These are phyloP conservation scores for Amyloporia xantha DNA, from an alignment of 768 basidiomycete genomes.

Conservation along the genomic window DNA sequence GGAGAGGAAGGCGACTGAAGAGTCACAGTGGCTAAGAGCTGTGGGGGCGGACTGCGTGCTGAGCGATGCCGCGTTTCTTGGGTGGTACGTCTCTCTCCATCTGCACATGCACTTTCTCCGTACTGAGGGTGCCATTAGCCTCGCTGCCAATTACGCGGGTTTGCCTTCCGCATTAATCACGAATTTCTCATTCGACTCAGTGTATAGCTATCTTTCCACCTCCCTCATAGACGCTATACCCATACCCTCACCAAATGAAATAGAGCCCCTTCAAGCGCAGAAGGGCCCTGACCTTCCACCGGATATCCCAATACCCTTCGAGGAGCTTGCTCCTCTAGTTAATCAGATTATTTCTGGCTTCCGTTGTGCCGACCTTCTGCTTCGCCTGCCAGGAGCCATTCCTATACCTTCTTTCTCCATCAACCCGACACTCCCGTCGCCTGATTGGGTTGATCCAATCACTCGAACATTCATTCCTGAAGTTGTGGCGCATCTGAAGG, in stretches of 20 bases:
- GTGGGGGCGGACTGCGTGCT: constrained; percentile 53
- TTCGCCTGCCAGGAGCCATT: constrained; percentile 66
- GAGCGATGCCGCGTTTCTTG: constrained; percentile 74
- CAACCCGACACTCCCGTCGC: constrained; percentile 50
- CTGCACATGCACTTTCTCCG: not conserved
- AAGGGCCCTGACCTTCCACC: constrained; percentile 27
- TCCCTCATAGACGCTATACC: constrained; percentile 35
- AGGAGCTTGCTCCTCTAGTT: constrained; percentile 52
- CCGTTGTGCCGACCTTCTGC: constrained; percentile 60
- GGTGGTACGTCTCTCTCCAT: constrained; percentile 50
- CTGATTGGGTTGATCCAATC: constrained; percentile 51
- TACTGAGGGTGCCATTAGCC: constrained; percentile 29
- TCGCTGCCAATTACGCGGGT: constrained; percentile 55
- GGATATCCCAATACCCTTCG: constrained; percentile 49
- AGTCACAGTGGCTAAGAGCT: constrained; percentile 50
- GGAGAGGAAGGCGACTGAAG: constrained; percentile 45
- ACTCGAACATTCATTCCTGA: constrained; percentile 39
- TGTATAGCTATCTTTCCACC: constrained; percentile 70
- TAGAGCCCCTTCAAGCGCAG: not conserved
- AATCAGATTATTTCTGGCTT: constrained; percentile 60
- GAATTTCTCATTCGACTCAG: constrained; percentile 83
- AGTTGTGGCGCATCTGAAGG: constrained; percentile 37
- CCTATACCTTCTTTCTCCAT: constrained; percentile 68
- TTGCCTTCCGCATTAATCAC: constrained; percentile 71
- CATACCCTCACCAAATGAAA: constrained; percentile 6